A percentile compares a stretch with the other conserved stretches of the same genome.
phyloP scores from a whole-genome alignment of 1,284 basidiomycete species.

The Melampsora americana region DNA sequence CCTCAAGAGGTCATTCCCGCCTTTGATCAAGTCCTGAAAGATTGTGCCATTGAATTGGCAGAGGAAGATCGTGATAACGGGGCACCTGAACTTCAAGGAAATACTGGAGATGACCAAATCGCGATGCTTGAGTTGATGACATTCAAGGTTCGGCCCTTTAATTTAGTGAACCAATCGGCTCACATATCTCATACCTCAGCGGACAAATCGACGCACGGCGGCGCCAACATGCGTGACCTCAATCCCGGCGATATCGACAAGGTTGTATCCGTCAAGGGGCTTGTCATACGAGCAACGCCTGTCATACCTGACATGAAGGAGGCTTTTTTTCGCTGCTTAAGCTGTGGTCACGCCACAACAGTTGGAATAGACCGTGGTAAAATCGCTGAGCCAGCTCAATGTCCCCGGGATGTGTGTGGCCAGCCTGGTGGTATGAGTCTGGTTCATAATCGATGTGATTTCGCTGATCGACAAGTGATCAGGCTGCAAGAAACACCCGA shows the following conservation, averaged over 20 bases:
- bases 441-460: slow-evolving; percentile 94
- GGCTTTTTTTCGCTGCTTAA: slow-evolving; percentile 96
- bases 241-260: slow-evolving; percentile 94
- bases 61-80: slow-evolving; percentile 42
- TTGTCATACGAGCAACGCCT: slow-evolving; percentile 94
- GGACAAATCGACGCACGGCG: slow-evolving; percentile 37
- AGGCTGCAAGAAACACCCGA: slow-evolving; percentile 96
- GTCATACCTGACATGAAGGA: slow-evolving; percentile 98
- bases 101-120: slow-evolving; percentile 19
- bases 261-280: slow-evolving; percentile 88
- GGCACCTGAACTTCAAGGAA: background rate
- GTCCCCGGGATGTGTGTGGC: slow-evolving; percentile 86
- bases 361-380: slow-evolving; percentile 94
- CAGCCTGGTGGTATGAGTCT: slow-evolving; percentile 84
- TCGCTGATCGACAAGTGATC: slow-evolving; percentile 90
- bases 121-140: slow-evolving; percentile 29
- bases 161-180: slow-evolving; percentile 57
- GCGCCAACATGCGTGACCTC: slow-evolving; percentile 81
- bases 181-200: slow-evolving; percentile 42
- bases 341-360: slow-evolving; percentile 88
- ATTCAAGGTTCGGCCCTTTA: slow-evolving; percentile 85
- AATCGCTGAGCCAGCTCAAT: slow-evolving; percentile 85
- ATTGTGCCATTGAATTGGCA: slow-evolving; percentile 57
- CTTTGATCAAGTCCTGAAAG: slow-evolving; percentile 93
- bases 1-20: slow-evolving; percentile 95